phyloP scores from a whole-genome alignment of 768 basidiomycete species.

The Russula compacta region DNA sequence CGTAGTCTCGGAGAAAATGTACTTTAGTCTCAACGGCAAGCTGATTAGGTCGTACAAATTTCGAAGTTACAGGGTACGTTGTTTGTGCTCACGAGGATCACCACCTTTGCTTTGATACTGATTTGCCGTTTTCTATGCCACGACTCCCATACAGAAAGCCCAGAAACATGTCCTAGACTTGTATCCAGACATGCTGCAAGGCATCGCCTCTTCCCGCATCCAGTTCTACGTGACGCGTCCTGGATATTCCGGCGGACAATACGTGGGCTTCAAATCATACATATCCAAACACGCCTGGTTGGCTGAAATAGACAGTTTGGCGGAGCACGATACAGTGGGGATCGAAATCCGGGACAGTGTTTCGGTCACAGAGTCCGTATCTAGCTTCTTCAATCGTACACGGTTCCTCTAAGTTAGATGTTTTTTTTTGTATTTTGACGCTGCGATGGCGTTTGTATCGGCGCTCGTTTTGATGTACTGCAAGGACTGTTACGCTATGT shows the following conservation, averaged over 20 bases:
- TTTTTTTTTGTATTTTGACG: neutral
- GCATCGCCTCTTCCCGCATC: slow-evolving; percentile 14
- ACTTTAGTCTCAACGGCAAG: slow-evolving; percentile 10
- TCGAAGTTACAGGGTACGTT: slow-evolving; percentile 5
- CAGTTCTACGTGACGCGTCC: slow-evolving; percentile 12
- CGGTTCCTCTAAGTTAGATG: slow-evolving; percentile 7
- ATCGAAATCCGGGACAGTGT: slow-evolving; percentile 8
- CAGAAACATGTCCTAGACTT: slow-evolving; percentile 9
- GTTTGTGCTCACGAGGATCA: neutral
- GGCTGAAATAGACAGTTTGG: slow-evolving; percentile 7
- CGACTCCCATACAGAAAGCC: neutral
- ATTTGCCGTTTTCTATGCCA: neutral
- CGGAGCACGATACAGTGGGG: slow-evolving; percentile 11
- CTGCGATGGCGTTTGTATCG: neutral
- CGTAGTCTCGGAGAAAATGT: slow-evolving; percentile 7
- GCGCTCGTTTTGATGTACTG: neutral
- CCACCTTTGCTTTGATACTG: neutral
- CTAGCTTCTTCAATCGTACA: slow-evolving; percentile 13
- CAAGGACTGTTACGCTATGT: neutral
- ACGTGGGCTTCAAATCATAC: slow-evolving; percentile 9
- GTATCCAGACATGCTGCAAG: slow-evolving; percentile 1
- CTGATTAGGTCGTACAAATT: slow-evolving; percentile 7
- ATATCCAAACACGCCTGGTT: slow-evolving; percentile 8
- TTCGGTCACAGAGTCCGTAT: slow-evolving; percentile 9
- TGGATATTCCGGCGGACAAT: neutral